Evolutionary conservation across 73 alveolate species (phyloP).

Genomic region (Stentor coeruleus): DNA sequence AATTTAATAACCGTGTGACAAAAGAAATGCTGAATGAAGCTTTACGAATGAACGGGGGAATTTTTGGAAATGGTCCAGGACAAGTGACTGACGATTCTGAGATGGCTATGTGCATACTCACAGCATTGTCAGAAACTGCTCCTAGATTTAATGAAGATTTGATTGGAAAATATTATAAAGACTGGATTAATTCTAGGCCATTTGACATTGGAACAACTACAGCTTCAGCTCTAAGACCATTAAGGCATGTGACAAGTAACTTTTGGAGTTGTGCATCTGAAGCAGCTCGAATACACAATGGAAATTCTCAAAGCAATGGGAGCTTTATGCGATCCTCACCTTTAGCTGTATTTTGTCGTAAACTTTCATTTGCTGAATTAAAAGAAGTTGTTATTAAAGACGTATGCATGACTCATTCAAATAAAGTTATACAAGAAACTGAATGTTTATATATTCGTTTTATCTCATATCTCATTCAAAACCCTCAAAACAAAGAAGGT

Average conservation of each 20-base stretch:
- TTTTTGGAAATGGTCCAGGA: conserved; percentile 27
- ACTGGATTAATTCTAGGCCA: conserved; percentile 39
- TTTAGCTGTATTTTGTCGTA: conserved; percentile 42
- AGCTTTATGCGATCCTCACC: conserved; percentile 54
- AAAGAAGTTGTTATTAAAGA: conserved; percentile 30
- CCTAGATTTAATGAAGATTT: conserved; percentile 24
- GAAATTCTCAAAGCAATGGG: conserved; percentile 46
- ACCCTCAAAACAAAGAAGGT: conserved; percentile 22
- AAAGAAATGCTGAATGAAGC: conserved; percentile 21
- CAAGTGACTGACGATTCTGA: conserved; percentile 50
- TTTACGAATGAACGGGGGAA: conserved; percentile 27
- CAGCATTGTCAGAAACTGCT: conserved; percentile 26
- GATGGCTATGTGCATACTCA: conserved; percentile 35
- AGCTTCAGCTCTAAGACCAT: background rate
- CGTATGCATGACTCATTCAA: conserved; percentile 38
- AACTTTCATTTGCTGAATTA: conserved; percentile 27
- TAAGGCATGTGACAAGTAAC: background rate
- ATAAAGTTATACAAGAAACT: conserved; percentile 25
- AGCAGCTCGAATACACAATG: background rate
- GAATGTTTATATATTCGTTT: conserved; percentile 28
- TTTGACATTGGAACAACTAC: conserved; percentile 48
- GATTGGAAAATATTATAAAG: conserved; percentile 24
- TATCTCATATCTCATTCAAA: conserved; percentile 10
- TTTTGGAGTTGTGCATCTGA: background rate
- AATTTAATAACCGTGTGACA: background rate